Conservation (phyloP, 2,329 filamentous ascomycete genomes). For the Furcasterigmium furcatum region DNA sequence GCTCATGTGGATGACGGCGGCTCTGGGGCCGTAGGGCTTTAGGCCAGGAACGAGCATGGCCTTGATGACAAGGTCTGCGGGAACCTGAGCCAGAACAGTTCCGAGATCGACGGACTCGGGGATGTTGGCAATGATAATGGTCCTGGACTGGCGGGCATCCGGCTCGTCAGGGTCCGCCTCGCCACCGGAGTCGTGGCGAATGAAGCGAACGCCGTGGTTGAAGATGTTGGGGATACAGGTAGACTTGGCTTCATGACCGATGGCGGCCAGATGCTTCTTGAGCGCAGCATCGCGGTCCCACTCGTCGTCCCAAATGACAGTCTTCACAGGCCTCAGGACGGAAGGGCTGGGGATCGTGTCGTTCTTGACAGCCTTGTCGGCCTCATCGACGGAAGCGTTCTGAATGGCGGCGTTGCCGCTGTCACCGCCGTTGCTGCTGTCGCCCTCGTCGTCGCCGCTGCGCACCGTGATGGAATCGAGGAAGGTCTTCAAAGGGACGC, state of each 20-base stretch:
- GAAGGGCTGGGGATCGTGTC: no score
- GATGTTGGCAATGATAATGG: constrained; percentile 9
- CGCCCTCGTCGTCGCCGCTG: no score
- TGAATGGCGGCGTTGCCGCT: no score
- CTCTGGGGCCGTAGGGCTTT: background rate
- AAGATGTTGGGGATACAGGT: constrained; percentile 9
- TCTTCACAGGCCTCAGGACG: no score
- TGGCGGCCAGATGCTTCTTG: constrained; percentile 3
- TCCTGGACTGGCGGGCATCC: constrained; percentile 2
- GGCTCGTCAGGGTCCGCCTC: no score
- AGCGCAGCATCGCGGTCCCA: constrained; percentile 3
- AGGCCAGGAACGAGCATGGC: background rate
- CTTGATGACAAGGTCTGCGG: constrained; percentile 7
- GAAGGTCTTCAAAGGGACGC: no score
- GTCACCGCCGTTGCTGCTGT: no score
- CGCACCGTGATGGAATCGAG: no score
- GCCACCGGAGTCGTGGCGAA: background rate
- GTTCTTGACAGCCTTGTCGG: background rate
- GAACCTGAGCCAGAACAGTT: constrained; percentile 8
- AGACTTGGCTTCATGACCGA: background rate
- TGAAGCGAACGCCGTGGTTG: constrained; percentile 7
- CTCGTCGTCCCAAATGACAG: constrained; percentile 3
- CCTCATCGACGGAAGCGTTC: background rate
- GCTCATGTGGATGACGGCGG: constrained; percentile 7
- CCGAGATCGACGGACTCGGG: constrained; percentile 6